Conservation (phyloP, 202 grass and related monocot genomes). For the Zizania palustris region DNA sequence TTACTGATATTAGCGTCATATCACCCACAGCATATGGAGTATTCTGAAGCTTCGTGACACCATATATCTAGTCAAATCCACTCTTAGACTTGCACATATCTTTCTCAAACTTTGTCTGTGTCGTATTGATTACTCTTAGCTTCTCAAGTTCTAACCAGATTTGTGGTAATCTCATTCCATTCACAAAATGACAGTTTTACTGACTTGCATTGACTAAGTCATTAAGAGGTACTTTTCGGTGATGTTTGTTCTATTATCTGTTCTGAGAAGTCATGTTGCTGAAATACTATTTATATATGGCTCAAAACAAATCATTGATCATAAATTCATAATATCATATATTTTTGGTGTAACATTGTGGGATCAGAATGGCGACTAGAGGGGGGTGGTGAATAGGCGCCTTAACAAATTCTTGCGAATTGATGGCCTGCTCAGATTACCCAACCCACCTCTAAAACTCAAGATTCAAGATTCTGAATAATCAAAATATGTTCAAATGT, state of each 20-base stretch:
- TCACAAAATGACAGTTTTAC: background rate
- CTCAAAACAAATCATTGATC: background rate
- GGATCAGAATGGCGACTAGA: too few relatives aligned
- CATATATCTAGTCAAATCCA: background rate
- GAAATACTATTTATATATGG: background rate
- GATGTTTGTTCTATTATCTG: background rate
- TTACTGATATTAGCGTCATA: background rate
- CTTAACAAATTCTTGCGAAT: too few relatives aligned
- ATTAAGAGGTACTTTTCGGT: background rate
- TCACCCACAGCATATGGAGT: background rate
- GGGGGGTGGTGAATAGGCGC: too few relatives aligned
- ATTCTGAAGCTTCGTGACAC: background rate
- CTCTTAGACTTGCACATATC: background rate
- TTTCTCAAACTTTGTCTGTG: background rate
- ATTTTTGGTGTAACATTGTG: background rate
- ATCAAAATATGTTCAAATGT: too few relatives aligned
- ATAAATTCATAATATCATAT: background rate
- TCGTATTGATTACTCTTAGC: background rate
- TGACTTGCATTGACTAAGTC: background rate
- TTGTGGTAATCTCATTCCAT: background rate
- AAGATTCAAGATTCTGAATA: too few relatives aligned
- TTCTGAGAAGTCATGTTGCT: background rate
- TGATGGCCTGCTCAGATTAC: too few relatives aligned
- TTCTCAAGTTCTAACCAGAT: background rate
- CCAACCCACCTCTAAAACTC: too few relatives aligned